Conservation (phyloP, 2,329 filamentous ascomycete species). For the Colletotrichum eleusines region DNA sequence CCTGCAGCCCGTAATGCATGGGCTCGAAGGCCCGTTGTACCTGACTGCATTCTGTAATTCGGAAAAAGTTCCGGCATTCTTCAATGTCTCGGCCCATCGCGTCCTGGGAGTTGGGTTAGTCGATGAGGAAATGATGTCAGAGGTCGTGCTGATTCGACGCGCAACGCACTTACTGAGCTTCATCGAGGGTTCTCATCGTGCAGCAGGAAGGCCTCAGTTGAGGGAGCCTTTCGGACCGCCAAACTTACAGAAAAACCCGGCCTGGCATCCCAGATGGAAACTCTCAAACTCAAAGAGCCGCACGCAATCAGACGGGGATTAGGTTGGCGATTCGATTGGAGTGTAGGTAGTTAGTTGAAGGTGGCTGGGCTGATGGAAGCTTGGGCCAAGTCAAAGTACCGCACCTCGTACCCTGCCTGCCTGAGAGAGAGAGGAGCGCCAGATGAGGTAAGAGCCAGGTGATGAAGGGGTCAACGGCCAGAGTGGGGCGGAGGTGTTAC, state of each 20-base stretch:
- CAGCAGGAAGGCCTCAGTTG: constrained; percentile 12
- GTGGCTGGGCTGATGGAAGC: constrained; percentile 37
- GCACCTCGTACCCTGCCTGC: constrained; percentile 4
- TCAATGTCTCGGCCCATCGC: constrained; percentile 76
- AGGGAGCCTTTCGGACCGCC: constrained; percentile 10
- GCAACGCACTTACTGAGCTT: constrained; percentile 35
- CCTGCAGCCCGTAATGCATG: constrained; percentile 79
- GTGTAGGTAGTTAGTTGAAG: constrained; percentile 36
- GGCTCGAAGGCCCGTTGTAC: constrained; percentile 68
- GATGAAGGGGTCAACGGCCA: constrained; percentile 3
- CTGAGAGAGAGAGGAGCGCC: not conserved
- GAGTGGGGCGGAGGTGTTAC: constrained; percentile 11
- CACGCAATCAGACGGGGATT: constrained; percentile 5
- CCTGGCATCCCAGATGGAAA: constrained; percentile 24
- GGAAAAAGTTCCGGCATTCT: constrained; percentile 67
- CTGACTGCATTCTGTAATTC: constrained; percentile 75
- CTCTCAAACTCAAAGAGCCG: constrained; percentile 14
- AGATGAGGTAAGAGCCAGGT: constrained; percentile 25
- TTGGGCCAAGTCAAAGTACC: constrained; percentile 35
- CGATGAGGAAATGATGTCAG: constrained; percentile 42
- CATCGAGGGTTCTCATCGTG: constrained; percentile 36
- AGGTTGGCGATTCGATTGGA: constrained; percentile 5
- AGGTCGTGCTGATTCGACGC: constrained; percentile 19
- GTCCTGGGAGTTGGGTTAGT: constrained; percentile 57
- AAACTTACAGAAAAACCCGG: constrained; percentile 7